Evolutionary conservation across 495 filamentous ascomycete species (phyloP), one percentile per base, ranked within the genome.

Genomic region (Talaromyces wortmannii): DNA sequence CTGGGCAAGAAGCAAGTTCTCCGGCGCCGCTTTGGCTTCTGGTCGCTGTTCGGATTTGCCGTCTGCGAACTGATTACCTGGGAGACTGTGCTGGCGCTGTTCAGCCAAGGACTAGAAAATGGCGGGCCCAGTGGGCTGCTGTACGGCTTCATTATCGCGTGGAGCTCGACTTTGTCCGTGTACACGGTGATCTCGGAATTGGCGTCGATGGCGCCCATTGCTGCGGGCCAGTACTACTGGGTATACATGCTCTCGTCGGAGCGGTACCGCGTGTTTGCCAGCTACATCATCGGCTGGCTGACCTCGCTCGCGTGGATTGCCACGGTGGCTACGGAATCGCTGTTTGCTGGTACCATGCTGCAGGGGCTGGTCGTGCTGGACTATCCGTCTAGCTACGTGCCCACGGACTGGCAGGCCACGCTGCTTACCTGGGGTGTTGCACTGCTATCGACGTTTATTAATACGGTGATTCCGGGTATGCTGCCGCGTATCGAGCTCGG

Each of bases 121-220:
- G 77, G 74, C 6, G 78, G 78, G 2, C 72, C 78, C 0, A 73
- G 66, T 0, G 77, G 73, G 5, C 69, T 80, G 0, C 57, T 78
- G 11, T 80, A 74, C 64, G 73, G 73, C 5, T 82, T 75, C 54
- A 55, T 82, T 1, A 70, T 80, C 52, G 67, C 66, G 31, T 79
- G 75, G 70, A 57, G 74, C 5, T 74, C 74, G 7, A 74, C 70
- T 1, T 59, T 77, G 12, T 78, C 73, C 0, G 67, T 73, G 0
- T 78, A 72, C 55, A 69, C 67, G 0, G 66, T 70, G 10, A 67
- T 80, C 32, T 63, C 70, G n/a, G 78, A 80, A 59, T 55, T 80
- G 52, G 70, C 74, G 5, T 80, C 76, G 0, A 77, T 80, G 64
- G 67, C 67, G 36, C 69, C 70, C 1, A 70, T 70, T 43, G 63